These are phyloP conservation scores for Podosphaera xanthii DNA, from an alignment of 2,329 filamentous ascomycete genomes.

Conservation along the genomic window DNA sequence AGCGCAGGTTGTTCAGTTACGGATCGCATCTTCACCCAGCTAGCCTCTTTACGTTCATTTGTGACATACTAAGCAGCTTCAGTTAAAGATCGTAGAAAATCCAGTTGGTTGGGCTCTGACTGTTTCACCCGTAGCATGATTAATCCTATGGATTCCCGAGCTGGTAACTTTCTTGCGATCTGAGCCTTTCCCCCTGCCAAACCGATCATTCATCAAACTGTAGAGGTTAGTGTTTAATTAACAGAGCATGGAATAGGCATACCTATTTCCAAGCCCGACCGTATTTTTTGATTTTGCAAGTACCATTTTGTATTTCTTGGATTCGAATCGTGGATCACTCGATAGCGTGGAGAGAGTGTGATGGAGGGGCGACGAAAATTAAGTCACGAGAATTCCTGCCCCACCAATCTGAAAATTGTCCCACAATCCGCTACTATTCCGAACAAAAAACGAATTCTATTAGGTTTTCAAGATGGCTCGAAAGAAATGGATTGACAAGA, in stretches of 20 bases:
- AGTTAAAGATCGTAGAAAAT: conserved; percentile 5
- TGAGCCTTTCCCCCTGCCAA: conserved; percentile 73
- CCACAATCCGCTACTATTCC: too few relatives aligned
- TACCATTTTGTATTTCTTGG: conserved; percentile 27
- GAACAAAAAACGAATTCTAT: too few relatives aligned
- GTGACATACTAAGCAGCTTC: conserved; percentile 47
- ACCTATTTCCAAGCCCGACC: conserved; percentile 70
- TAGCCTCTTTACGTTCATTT: conserved; percentile 71
- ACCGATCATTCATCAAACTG: conserved; percentile 93
- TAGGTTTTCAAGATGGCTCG: conserved; percentile 11
- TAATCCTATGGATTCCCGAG: conserved; percentile 34
- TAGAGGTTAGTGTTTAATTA: neutral
- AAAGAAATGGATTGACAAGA: conserved; percentile 46
- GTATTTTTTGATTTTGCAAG: conserved; percentile 84
- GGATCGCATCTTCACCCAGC: conserved; percentile 98
- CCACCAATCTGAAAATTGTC: conserved; percentile 17
- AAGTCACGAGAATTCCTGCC: conserved; percentile 7
- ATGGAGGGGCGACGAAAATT: too few relatives aligned
- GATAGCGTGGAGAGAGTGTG: too few relatives aligned
- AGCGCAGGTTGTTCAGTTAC: conserved; percentile 92
- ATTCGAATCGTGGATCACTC: neutral
- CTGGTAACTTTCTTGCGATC: conserved; percentile 54
- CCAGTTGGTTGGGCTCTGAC: conserved; percentile 16
- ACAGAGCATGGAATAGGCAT: neutral
- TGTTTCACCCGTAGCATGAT: conserved; percentile 59